Evolutionary conservation across 495 filamentous ascomycete genomes (phyloP).

Genomic region (Sordaria brevicollis): DNA sequence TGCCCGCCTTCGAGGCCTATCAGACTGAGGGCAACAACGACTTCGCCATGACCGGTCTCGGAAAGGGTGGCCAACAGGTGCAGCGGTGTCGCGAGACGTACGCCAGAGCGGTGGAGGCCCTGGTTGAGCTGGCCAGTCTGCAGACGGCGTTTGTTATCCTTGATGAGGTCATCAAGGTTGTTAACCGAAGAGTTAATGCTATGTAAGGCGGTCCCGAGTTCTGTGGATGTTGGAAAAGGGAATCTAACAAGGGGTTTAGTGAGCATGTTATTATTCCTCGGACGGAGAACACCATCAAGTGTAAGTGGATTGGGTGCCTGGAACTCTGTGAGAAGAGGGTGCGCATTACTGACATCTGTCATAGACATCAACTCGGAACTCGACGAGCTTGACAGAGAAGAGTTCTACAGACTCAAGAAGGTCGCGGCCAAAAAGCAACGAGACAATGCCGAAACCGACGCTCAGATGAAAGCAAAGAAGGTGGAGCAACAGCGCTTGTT

Average conservation of each 20-base stretch:
- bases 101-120: constrained; percentile 88
- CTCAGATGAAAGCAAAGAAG: constrained; percentile 55
- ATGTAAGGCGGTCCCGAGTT: constrained; percentile 46
- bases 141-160: constrained; percentile 98
- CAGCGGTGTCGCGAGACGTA: constrained; percentile 93
- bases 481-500: constrained; percentile 26
- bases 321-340: neutral
- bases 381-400: constrained; percentile 94
- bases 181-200: constrained; percentile 96
- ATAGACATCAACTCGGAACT: constrained; percentile 96
- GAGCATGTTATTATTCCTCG: constrained; percentile 97
- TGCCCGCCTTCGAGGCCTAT: constrained; percentile 87
- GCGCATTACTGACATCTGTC: neutral
- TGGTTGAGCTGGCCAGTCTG: constrained; percentile 92
- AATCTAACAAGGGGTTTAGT: constrained; percentile 18
- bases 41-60: constrained; percentile 90
- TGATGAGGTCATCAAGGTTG: constrained; percentile 98
- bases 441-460: constrained; percentile 64
- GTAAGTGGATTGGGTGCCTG: constrained; percentile 35
- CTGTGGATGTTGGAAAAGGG: neutral
- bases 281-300: constrained; percentile 98
- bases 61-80: constrained; percentile 96
- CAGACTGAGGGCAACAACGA: constrained; percentile 84
- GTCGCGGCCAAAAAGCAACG: constrained; percentile 92
- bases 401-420: constrained; percentile 98